Evolutionary conservation across 2,329 filamentous ascomycete species (phyloP).

Genomic region (Colletotrichum trifolii): DNA sequence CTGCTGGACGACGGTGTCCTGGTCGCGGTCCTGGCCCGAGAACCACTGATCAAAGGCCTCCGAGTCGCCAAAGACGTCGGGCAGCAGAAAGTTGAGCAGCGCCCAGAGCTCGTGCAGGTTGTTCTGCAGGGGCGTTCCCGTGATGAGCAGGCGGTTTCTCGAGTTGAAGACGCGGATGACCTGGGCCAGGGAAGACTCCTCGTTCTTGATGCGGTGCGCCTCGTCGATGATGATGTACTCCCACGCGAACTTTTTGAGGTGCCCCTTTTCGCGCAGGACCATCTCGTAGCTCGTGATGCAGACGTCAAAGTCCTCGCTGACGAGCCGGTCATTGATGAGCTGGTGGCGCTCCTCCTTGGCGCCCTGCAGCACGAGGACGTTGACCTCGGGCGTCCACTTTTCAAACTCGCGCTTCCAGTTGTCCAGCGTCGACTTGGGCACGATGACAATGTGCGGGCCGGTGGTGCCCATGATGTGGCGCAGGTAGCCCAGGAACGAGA

Average conservation of each 20-base stretch:
- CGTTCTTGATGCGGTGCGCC: conserved; percentile 98
- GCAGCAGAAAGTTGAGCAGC: conserved; percentile 95
- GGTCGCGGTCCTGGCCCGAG: conserved; percentile 87
- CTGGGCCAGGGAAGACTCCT: conserved; percentile 95
- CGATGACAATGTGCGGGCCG: conserved; percentile 89
- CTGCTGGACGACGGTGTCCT: conserved; percentile 96
- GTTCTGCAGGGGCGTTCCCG: conserved; percentile 96
- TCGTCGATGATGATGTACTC: conserved; percentile 99
- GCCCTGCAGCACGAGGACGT: conserved; percentile 92
- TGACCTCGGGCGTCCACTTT: conserved; percentile 94
- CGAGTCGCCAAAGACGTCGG: conserved; percentile 96
- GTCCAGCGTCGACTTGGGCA: conserved; percentile 97
- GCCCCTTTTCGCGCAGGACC: conserved; percentile 94
- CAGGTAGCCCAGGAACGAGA: conserved; percentile 94
- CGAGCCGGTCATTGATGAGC: conserved; percentile 90
- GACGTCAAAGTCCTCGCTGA: conserved; percentile 96
- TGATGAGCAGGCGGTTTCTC: conserved; percentile 93
- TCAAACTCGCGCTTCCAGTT: conserved; percentile 98
- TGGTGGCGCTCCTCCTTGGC: conserved; percentile 91
- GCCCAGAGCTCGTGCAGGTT: conserved; percentile 99
- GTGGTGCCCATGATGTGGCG: conserved; percentile 90
- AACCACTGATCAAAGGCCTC: conserved; percentile 99
- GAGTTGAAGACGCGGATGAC: conserved; percentile 98
- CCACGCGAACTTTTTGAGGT: conserved; percentile 98
- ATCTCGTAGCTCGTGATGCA: conserved; percentile 99